Evolutionary conservation across 176 grass and related monocot genomes (phyloP).

Genomic region (Hyparrhenia diplandra): DNA sequence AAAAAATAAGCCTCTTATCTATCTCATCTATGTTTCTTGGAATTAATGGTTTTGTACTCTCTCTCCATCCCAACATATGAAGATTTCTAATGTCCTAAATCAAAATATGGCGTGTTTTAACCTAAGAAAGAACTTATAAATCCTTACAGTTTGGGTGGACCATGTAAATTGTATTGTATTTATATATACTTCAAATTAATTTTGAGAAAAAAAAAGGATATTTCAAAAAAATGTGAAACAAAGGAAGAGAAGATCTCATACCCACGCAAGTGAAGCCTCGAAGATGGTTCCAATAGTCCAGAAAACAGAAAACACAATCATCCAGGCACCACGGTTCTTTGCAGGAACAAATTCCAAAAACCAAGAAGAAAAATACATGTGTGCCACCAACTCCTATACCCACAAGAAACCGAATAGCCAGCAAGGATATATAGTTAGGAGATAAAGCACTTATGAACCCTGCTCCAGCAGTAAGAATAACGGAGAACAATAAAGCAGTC

Average conservation of each 20-base stretch:
- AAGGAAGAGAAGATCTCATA: slow-evolving; percentile 2
- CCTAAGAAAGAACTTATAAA: too few species aligned
- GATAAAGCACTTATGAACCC: slow-evolving; percentile 57
- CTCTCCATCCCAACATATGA: too few species aligned
- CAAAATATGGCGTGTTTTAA: too few species aligned
- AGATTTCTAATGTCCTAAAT: too few species aligned
- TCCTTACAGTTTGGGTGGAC: too few species aligned
- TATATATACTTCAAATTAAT: too few species aligned
- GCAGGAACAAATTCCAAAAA: slow-evolving; percentile 78
- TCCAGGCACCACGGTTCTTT: slow-evolving; percentile 57
- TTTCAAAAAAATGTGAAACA: not conserved
- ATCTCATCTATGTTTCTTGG: too few species aligned
- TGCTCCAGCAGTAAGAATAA: slow-evolving; percentile 49
- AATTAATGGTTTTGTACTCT: too few species aligned
- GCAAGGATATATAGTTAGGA: slow-evolving; percentile 54
- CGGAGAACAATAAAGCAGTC: slow-evolving; percentile 52
- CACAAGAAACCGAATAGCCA: slow-evolving; percentile 55
- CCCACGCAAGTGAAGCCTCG: slow-evolving; percentile 79
- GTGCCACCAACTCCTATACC: slow-evolving; percentile 58
- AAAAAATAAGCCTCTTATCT: too few species aligned
- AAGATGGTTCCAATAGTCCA: slow-evolving; percentile 65
- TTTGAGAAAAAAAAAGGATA: too few species aligned
- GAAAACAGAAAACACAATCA: slow-evolving; percentile 53
- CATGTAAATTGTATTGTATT: too few species aligned
- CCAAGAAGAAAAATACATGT: slow-evolving; percentile 66